These are phyloP conservation scores for Leishmania major DNA, from an alignment of 208 protist genomes.

Conservation along the genomic window DNA sequence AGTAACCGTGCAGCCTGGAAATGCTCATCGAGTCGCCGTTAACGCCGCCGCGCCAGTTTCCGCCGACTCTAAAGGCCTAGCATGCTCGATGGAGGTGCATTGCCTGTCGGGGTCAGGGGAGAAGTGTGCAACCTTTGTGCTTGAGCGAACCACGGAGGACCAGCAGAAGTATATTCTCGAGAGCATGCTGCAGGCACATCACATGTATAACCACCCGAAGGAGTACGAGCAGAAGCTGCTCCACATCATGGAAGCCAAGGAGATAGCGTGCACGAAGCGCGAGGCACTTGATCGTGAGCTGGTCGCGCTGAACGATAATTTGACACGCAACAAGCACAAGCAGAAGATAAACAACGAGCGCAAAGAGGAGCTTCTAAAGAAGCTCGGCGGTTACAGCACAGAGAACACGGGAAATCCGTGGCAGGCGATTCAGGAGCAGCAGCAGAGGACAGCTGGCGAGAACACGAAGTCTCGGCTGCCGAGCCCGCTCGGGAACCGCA, in stretches of 20 bases:
- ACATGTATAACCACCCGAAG: conserved; percentile 54
- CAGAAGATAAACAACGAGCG: conserved; percentile 48
- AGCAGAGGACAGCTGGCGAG: conserved; percentile 27
- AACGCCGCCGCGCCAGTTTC: background rate
- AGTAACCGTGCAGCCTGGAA: conserved; percentile 25
- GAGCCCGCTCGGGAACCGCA: conserved; percentile 66
- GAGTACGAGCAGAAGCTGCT: conserved; percentile 62
- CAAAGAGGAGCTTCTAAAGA: conserved; percentile 61
- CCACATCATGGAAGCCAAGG: conserved; percentile 40
- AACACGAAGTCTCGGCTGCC: conserved; percentile 39
- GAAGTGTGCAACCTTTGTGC: conserved; percentile 33
- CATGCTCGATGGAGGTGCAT: conserved; percentile 14
- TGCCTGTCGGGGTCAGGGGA: conserved; percentile 17
- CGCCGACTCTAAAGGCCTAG: conserved; percentile 11
- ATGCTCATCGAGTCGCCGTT: background rate
- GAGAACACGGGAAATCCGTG: conserved; percentile 46
- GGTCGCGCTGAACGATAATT: conserved; percentile 67
- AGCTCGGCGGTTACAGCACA: conserved; percentile 36
- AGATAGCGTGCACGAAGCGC: conserved; percentile 34
- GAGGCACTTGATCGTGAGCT: conserved; percentile 72
- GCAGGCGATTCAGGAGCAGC: conserved; percentile 44
- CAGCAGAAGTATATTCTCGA: conserved; percentile 54
- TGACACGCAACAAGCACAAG: conserved; percentile 59
- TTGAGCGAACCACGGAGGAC: conserved; percentile 29
- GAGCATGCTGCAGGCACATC: conserved; percentile 48